Base-by-base conservation (phyloP, 345 rosid genomes). In the Psidium friedrichsthalianum region DNA sequence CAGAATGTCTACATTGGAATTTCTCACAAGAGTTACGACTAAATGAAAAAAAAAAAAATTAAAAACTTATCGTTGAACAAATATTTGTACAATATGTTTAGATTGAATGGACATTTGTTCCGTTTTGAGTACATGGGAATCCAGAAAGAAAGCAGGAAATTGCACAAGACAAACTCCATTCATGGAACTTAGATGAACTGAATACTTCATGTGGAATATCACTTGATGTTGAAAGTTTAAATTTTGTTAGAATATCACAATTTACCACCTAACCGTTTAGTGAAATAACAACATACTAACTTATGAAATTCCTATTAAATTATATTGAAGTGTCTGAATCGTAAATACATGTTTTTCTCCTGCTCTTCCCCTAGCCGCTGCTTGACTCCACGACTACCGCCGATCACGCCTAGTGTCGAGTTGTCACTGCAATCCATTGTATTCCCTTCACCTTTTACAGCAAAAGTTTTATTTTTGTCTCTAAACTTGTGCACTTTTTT, bases 1-100 rank as follows among this genome's bases (percentile, higher is more conserved):
- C 0, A 4, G 0, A 8, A 29, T 0, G 1, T 4, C 44, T 42
- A 42, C 3, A 42, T 42, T 42, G 44, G 44, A 42, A 42, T 42
- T 42, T 42, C 44, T 1, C 5, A 6, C 13, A 69, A 69, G 6
- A 9, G 40, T 32, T 69, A 36, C 1, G 1, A 18, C 6, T 69
- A 69, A 55, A 55, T 21, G 21, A 4, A 55, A 55, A 6, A 55
- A 42, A 42, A 44, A 5, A 32, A 32, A 32, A 32, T 69, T 0
- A 32, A 69, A 69, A 4, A 1, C 4, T 64, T 36, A 36, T 8
- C 25, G 18, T 44, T 18, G 6, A 69, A 8, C 9, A 16, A 69
- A 18, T 0, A 1, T 69, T 6, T 1, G 9, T 16, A 18, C 6
- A 69, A 9, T 8, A 69, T 20, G 5, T 36, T 36, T 69, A 69